These are phyloP conservation scores for Lizonia empirigonia DNA, from an alignment of 2,329 filamentous ascomycete genomes.

Conservation along the genomic window DNA sequence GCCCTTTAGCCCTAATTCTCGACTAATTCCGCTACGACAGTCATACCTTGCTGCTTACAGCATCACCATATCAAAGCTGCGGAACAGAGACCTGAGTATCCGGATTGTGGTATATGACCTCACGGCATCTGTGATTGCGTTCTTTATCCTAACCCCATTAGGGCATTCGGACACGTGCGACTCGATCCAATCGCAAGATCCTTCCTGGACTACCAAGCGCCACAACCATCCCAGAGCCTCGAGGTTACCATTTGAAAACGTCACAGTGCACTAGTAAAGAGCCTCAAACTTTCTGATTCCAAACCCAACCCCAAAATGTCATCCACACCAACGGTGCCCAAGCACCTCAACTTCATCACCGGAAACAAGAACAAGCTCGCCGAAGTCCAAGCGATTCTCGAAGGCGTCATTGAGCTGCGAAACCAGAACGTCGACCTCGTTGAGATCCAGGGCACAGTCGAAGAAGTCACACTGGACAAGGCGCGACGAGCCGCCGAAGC, in stretches of 20 bases:
- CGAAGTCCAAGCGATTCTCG: constrained; percentile 87
- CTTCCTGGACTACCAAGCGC: constrained; percentile 6
- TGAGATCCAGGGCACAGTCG: constrained; percentile 90
- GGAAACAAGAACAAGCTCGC: constrained; percentile 92
- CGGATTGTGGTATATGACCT: background rate
- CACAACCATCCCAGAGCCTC: constrained; percentile 6
- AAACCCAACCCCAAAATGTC: constrained; percentile 16
- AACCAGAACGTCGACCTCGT: constrained; percentile 79
- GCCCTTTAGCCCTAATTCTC: constrained; percentile 14
- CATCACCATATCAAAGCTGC: constrained; percentile 16
- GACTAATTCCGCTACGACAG: constrained; percentile 21
- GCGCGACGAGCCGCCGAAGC: constrained; percentile 78
- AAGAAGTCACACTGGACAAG: constrained; percentile 90
- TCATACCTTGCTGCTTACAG: constrained; percentile 15
- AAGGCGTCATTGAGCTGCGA: constrained; percentile 70
- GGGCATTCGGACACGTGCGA: background rate
- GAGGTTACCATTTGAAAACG: constrained; percentile 1
- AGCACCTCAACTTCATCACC: constrained; percentile 87
- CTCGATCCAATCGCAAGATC: constrained; percentile 1
- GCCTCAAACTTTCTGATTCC: background rate
- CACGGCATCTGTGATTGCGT: background rate
- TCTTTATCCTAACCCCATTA: background rate
- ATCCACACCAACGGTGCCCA: constrained; percentile 36
- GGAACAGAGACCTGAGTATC: constrained; percentile 3
- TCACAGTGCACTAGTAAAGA: background rate